A percentile compares a stretch with the other conserved stretches of the same genome.
Conservation (phyloP, 345 rosid species). For the Aquilaria malaccensis region DNA sequence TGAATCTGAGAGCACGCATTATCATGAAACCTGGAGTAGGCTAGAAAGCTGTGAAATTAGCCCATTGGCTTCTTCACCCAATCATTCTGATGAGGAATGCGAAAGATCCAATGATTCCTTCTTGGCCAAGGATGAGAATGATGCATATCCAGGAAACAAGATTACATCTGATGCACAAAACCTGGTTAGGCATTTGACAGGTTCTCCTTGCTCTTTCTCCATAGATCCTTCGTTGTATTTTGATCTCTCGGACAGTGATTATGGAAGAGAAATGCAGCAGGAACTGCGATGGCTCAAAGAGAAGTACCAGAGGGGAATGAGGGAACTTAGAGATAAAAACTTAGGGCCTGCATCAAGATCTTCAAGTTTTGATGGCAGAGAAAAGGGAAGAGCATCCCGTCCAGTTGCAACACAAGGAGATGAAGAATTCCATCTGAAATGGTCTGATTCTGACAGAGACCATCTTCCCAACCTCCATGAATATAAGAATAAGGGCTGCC, state of each 20-base stretch:
- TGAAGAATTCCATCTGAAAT: constrained; percentile 13
- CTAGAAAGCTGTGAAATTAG: constrained; percentile 72
- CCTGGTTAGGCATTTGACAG: constrained; percentile 17
- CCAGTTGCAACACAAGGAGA: constrained; percentile 13
- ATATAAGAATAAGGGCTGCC: constrained; percentile 20
- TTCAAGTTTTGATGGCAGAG: constrained; percentile 17
- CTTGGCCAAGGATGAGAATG: constrained; percentile 14
- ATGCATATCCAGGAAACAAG: constrained; percentile 20
- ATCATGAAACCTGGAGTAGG: constrained; percentile 57
- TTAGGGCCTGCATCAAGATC: constrained; percentile 23
- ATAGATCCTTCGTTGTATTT: constrained; percentile 14
- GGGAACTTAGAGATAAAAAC: constrained; percentile 51
- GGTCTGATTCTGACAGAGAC: constrained; percentile 8
- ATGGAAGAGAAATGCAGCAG: constrained; percentile 41
- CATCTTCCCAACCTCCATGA: constrained; percentile 11
- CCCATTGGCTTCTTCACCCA: constrained; percentile 44
- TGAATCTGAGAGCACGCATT: constrained; percentile 23
- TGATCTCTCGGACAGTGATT: constrained; percentile 24
- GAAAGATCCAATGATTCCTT: constrained; percentile 28
- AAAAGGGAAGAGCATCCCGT: constrained; percentile 11
- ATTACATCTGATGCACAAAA: constrained; percentile 20
- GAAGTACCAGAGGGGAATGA: constrained; percentile 45
- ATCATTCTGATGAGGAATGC: constrained; percentile 52
- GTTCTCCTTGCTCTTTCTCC: constrained; percentile 36
- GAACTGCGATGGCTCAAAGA: constrained; percentile 67